A percentile compares a stretch with the other conserved stretches of the same genome.
Evolutionary conservation across 2,329 filamentous ascomycete genomes (phyloP).

Genomic region (Trichoderma sp.): DNA sequence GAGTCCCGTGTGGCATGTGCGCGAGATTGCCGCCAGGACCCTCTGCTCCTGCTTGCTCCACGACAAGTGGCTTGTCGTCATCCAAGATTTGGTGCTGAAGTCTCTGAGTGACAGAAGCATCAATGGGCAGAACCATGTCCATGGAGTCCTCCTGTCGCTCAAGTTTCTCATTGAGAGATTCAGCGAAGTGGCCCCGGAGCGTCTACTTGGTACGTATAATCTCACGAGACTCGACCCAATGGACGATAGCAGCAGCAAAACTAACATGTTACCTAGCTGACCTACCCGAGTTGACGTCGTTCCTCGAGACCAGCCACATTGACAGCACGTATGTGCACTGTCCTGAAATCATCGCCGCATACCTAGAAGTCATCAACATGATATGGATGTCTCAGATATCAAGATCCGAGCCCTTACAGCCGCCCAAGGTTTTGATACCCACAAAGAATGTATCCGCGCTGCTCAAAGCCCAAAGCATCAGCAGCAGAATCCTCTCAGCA

Average conservation of each 20-base stretch:
- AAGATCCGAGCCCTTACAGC: constrained; percentile 30
- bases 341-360: constrained; percentile 50
- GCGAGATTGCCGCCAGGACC: constrained; percentile 78
- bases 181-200: constrained; percentile 49
- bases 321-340: constrained; percentile 36
- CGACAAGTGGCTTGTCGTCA: constrained; percentile 50
- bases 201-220: constrained; percentile 46
- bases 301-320: constrained; percentile 37
- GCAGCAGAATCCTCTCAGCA: constrained; percentile 44
- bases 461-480: constrained; percentile 44
- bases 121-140: constrained; percentile 54
- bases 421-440: constrained; percentile 32
- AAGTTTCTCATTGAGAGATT: constrained; percentile 61
- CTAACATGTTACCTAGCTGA: constrained; percentile 38
- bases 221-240: not conserved
- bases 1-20: constrained; percentile 76
- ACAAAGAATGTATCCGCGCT: constrained; percentile 42
- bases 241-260: not conserved
- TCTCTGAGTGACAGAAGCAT: constrained; percentile 35
- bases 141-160: constrained; percentile 60
- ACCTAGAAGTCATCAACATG: constrained; percentile 51
- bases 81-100: constrained; percentile 44
- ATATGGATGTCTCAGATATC: constrained; percentile 40
- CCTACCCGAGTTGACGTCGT: constrained; percentile 36
- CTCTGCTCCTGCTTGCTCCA: constrained; percentile 64